Conservation (phyloP, 192 early-diverging fungal genomes). For the Geranomyces michiganensis region DNA sequence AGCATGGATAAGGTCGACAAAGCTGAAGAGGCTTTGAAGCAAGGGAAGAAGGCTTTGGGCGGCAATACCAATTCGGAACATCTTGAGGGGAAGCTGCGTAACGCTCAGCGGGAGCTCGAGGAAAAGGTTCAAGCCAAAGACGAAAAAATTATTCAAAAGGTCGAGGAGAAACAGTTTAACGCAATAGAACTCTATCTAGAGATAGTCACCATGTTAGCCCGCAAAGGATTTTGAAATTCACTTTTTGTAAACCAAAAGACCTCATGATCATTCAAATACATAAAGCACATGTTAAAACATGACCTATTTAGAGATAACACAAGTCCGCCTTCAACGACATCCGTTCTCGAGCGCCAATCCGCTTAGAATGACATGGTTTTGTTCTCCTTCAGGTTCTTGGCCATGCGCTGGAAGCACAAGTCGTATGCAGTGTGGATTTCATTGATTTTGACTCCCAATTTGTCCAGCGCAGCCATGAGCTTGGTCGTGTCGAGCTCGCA, state of each 20-base stretch:
- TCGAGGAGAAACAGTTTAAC: constrained; percentile 56
- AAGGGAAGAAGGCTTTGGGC: background rate
- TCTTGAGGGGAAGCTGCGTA: background rate
- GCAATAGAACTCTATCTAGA: constrained; percentile 71
- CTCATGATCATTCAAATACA: no score
- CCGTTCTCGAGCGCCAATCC: no score
- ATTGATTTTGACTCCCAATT: constrained; percentile 27
- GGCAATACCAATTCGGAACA: background rate
- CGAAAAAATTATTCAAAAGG: constrained; percentile 10
- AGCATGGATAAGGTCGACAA: constrained; percentile 13
- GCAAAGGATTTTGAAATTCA: constrained; percentile 66
- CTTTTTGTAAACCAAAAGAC: no score
- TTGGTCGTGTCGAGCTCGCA: constrained; percentile 39
- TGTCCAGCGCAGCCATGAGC: constrained; percentile 11
- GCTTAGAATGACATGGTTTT: background rate
- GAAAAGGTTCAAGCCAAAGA: constrained; percentile 20
- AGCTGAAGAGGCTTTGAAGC: constrained; percentile 14
- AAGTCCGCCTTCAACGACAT: no score
- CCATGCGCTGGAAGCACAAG: constrained; percentile 38
- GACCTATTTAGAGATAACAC: no score
- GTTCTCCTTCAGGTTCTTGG: constrained; percentile 20
- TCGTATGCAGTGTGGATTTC: constrained; percentile 35
- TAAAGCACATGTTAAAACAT: no score
- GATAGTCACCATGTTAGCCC: constrained; percentile 62
- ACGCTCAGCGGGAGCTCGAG: background rate